phyloP scores from a whole-genome alignment of 805 yeast species.

The Candida taoyuanica region DNA sequence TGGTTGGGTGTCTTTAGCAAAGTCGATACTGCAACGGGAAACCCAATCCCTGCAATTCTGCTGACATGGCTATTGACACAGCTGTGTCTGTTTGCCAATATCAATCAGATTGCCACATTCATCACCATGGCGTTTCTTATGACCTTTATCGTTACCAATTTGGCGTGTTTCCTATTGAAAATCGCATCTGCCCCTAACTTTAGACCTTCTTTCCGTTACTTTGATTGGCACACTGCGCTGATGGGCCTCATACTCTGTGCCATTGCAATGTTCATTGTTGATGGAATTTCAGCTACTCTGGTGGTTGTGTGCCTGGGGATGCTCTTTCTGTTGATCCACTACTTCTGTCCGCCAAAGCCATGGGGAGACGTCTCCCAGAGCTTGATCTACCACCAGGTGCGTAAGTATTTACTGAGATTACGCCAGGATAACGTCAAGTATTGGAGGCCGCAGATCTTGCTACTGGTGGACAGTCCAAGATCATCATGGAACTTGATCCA shows the following conservation, averaged over 20 bases:
- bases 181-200: conserved; percentile 97
- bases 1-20: conserved; percentile 59
- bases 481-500: conserved; percentile 88
- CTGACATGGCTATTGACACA: conserved; percentile 84
- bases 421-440: conserved; percentile 93
- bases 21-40: conserved; percentile 41
- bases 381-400: conserved; percentile 90
- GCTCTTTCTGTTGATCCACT: conserved; percentile 77
- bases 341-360: conserved; percentile 87
- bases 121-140: conserved; percentile 96
- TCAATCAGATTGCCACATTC: conserved; percentile 89
- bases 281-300: conserved; percentile 80
- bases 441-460: conserved; percentile 94
- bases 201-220: conserved; percentile 89
- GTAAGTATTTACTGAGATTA: conserved; percentile 79
- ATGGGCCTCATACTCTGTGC: conserved; percentile 67
- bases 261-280: conserved; percentile 90
- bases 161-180: conserved; percentile 86
- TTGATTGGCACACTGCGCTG: conserved; percentile 76
- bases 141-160: conserved; percentile 91
- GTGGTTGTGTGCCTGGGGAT: conserved; percentile 62
- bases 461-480: conserved; percentile 87
- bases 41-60: conserved; percentile 62
- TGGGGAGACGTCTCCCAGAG: conserved; percentile 99
- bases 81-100: conserved; percentile 79